Evolutionary conservation across 768 basidiomycete genomes (phyloP), one percentile per base, ranked within the genome.

Genomic region (Brasilioporus rufonigricans): DNA sequence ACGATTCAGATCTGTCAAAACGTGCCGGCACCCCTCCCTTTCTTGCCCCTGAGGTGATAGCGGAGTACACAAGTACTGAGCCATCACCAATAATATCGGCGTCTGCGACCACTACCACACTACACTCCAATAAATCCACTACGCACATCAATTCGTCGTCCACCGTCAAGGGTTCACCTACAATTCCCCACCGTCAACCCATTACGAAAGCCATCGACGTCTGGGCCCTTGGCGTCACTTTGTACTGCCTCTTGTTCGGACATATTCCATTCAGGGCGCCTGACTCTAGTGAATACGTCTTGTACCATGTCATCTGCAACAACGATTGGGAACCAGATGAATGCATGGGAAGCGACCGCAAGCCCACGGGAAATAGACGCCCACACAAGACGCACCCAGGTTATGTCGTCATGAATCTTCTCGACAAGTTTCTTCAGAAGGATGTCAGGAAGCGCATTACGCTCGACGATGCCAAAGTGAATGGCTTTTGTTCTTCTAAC

Each of bases 201-300:
- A 88, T 97, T 48, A 93, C 93, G 38, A 93, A 94, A 69, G 86
- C 93, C 4, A 96, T 98, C 67, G 97, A 99, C 65, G 83, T 99
- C 32, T 99, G 97, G 97, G 96, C 97, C 0, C 80, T 99, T 3
- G 97, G 97, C 23, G 89, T 98, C 29, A 99, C 97, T 2, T 77
- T 98, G 5, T 98, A 93, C 72, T 96, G 94, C 67, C 81, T 98
- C 44, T 80, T 98, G 2, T 98, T 96, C 60, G 97, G 93, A 11
- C 76, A 75, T 52, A 83, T 88, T 2, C 96, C 96, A 2, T 98
- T 94, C 71, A 74, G 76, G 29, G 80, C 80, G 1, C 69, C 74
- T n/a, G 73, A 68, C 47, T 72, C 71, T 14, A 81, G 77, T 41
- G 91, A 94, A 71, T 97, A 83, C 69, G 80, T 79, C 51, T 73